Conservation (phyloP, 495 filamentous ascomycete species). For the Copromyces sp. region DNA sequence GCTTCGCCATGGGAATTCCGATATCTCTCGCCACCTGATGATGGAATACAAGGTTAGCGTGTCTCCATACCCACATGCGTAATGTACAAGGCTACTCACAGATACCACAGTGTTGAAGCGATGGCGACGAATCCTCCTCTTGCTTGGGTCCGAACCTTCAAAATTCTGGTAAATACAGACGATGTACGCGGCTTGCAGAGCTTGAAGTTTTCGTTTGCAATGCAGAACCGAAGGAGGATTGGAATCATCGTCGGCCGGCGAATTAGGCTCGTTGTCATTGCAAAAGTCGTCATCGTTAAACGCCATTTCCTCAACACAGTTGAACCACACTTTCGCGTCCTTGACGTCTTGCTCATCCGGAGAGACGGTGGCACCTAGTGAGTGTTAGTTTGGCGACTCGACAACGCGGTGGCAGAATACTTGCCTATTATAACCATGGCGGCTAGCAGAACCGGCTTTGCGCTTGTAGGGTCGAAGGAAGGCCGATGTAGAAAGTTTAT, state of each 20-base stretch:
- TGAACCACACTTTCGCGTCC: conserved; percentile 22
- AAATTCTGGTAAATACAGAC: conserved; percentile 23
- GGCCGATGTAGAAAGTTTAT: conserved; percentile 21
- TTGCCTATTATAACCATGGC: conserved; percentile 22
- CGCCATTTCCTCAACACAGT: conserved; percentile 25
- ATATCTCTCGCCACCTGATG: conserved; percentile 17
- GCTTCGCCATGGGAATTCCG: conserved; percentile 17
- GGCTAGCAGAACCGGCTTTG: conserved; percentile 17
- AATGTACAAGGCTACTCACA: conserved; percentile 2
- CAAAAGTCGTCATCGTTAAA: conserved; percentile 24
- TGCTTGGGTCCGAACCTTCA: conserved; percentile 18
- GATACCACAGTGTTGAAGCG: conserved; percentile 22
- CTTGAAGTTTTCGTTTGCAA: conserved; percentile 14
- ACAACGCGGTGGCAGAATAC: background rate
- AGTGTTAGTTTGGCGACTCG: background rate
- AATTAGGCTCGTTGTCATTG: conserved; percentile 16
- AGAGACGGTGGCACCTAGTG: conserved; percentile 20
- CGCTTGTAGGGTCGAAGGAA: conserved; percentile 13
- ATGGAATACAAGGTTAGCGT: background rate
- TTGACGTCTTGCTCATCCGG: conserved; percentile 18
- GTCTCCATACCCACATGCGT: background rate
- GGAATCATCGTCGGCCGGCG: conserved; percentile 1
- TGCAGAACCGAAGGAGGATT: conserved; percentile 1
- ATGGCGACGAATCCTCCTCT: conserved; percentile 20
- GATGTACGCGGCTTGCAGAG: conserved; percentile 19